Evolutionary conservation across 2,329 filamentous ascomycete species (phyloP).

Genomic region (Endothia cerciana): DNA sequence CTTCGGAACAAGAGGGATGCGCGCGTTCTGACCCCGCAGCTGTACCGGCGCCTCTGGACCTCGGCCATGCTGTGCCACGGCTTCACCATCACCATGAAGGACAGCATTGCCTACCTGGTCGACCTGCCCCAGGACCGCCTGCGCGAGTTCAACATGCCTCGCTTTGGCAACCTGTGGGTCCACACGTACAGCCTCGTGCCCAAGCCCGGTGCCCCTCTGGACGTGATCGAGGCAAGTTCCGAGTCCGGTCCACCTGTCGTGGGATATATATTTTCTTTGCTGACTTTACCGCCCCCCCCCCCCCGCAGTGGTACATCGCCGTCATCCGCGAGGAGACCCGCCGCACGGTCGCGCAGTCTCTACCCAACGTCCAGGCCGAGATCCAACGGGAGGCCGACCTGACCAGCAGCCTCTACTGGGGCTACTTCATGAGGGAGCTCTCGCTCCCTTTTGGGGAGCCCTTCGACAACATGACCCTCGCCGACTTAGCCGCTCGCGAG

Average conservation of each 20-base stretch:
- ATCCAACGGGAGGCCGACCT: slow-evolving; percentile 40
- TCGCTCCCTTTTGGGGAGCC: slow-evolving; percentile 41
- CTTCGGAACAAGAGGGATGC: slow-evolving; percentile 45
- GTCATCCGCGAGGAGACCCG: slow-evolving; percentile 58
- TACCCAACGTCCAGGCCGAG: slow-evolving; percentile 46
- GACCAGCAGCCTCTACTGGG: slow-evolving; percentile 52
- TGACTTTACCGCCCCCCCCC: not conserved
- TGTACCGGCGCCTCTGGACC: slow-evolving; percentile 56
- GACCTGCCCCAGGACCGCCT: slow-evolving; percentile 42
- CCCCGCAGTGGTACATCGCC: slow-evolving; percentile 58
- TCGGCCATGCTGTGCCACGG: slow-evolving; percentile 62
- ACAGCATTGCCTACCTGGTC: slow-evolving; percentile 55
- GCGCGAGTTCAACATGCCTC: slow-evolving; percentile 51
- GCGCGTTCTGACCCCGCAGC: slow-evolving; percentile 53
- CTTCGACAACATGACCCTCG: slow-evolving; percentile 55
- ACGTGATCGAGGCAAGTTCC: slow-evolving; percentile 56
- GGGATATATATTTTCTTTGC: not conserved
- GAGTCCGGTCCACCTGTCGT: not conserved
- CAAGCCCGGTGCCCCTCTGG: slow-evolving; percentile 52
- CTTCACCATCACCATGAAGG: slow-evolving; percentile 65
- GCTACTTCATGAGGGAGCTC: slow-evolving; percentile 56
- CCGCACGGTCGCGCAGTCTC: slow-evolving; percentile 43
- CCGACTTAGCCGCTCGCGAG: slow-evolving; percentile 50
- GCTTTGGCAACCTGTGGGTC: slow-evolving; percentile 52
- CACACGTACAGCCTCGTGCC: slow-evolving; percentile 56